phyloP scores from a whole-genome alignment of 257 asterid genomes.

The Oldenlandia corymbosa region DNA sequence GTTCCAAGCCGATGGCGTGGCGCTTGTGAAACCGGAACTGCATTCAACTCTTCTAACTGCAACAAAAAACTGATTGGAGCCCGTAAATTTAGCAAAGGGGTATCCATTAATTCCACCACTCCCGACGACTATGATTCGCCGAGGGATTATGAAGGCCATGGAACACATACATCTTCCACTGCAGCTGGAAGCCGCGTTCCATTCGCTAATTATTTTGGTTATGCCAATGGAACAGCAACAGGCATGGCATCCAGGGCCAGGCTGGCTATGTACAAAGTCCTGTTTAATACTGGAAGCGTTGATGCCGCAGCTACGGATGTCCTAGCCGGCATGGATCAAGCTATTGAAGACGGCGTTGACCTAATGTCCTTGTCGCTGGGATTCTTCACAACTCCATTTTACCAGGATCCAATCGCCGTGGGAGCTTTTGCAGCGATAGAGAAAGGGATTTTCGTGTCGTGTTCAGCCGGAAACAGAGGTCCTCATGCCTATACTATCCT shows the following conservation, averaged over 20 bases:
- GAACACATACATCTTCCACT: slow-evolving; percentile 19
- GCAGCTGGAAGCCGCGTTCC: slow-evolving; percentile 17
- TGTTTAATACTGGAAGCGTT: background rate
- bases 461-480: slow-evolving; percentile 21
- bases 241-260: slow-evolving; percentile 20
- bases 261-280: slow-evolving; percentile 16
- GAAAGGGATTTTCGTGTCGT: slow-evolving; percentile 17
- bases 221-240: slow-evolving; percentile 20
- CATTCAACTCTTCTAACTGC: slow-evolving; percentile 10
- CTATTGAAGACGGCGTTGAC: slow-evolving; percentile 23
- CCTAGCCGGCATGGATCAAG: slow-evolving; percentile 19
- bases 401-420: slow-evolving; percentile 17
- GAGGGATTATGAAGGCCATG: slow-evolving; percentile 16
- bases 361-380: slow-evolving; percentile 14
- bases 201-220: slow-evolving; percentile 15
- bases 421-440: slow-evolving; percentile 17
- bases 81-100: slow-evolving; percentile 8
- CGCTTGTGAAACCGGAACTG: slow-evolving; percentile 13
- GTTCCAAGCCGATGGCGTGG: slow-evolving; percentile 14
- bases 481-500: slow-evolving; percentile 10
- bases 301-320: slow-evolving; percentile 7
- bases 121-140: slow-evolving; percentile 20
- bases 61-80: slow-evolving; percentile 17
- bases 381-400: slow-evolving; percentile 15
- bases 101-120: slow-evolving; percentile 1